Base-by-base conservation (phyloP, 768 basidiomycete genomes). In the Mycena floridula region DNA sequence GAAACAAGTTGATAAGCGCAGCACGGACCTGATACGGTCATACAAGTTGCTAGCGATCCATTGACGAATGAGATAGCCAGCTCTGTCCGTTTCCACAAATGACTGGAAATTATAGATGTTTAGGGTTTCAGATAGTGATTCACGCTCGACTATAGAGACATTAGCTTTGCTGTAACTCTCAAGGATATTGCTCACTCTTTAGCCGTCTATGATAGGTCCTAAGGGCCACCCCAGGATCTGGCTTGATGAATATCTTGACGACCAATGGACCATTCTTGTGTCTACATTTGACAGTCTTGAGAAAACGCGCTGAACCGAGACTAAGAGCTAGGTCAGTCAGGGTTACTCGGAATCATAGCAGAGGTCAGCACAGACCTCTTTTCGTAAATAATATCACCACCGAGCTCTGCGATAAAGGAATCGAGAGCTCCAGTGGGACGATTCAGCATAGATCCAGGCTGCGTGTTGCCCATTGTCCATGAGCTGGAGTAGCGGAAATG, bases 21-120 rank as follows among this genome's bases (percentile, higher is more conserved):
- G 36, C 3, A 59, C 81, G 44, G 48, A 92, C 94, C 94, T 97
- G 57, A 99, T 97, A 44, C 95, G 81, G 61, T 98, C 96, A 60
- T 98, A 99, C 15, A 98, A 70, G 57, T 86, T 97, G 55, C 88
- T 93, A 5, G 90, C 87, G 18, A 91, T 71, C 90, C 91, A 99
- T 61, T 98, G 95, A 18, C 95, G 74, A 43, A 98, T 80, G 24
- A 97, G 78, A 63, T 94, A 98, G 1, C 92, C 96, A 6, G 94
- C 96, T 59, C 88, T 89, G 54, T 97, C 96, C 0, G 93, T 96
- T 65, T 98, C 96, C 4, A 91, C 78, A 45, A 94, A 90, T 0
- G 81, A 72, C 51, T 94, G 90, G 59, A 93, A 94, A 48, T 80
- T 82, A 62, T 93, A 89, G 8, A 94, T 76, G 62, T 97, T 96